Evolutionary conservation across 1,284 basidiomycete species (phyloP).

Genomic region (Athelia psychrophila): DNA sequence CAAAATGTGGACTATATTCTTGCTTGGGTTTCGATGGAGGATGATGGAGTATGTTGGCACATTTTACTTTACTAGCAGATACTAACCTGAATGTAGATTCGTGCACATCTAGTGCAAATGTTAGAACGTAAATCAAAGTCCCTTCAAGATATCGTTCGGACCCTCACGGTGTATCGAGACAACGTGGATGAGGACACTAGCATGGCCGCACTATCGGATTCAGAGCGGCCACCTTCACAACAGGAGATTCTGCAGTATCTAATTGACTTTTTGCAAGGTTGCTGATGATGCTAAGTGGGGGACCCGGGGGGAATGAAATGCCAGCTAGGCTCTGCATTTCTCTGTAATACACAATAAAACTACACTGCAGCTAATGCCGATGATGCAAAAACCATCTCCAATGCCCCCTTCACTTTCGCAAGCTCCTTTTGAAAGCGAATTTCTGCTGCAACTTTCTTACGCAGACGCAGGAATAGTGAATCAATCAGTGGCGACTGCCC

Average conservation of each 20-base stretch:
- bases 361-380: constrained; percentile 37
- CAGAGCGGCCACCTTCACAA: constrained; percentile 47
- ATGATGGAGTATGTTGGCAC: constrained; percentile 79
- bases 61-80: background rate
- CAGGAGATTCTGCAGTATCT: constrained; percentile 69
- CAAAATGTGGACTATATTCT: constrained; percentile 93
- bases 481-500: constrained; percentile 96
- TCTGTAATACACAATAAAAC: constrained; percentile 5
- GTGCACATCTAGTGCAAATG: constrained; percentile 71
- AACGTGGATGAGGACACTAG: constrained; percentile 59
- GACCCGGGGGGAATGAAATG: background rate
- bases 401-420: constrained; percentile 79
- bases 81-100: constrained; percentile 50
- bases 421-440: constrained; percentile 90
- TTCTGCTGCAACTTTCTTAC: constrained; percentile 83
- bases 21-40: constrained; percentile 97
- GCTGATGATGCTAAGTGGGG: constrained; percentile 10
- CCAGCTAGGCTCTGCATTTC: constrained; percentile 8
- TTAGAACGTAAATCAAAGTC: constrained; percentile 69
- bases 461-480: constrained; percentile 79
- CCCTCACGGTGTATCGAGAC: constrained; percentile 64
- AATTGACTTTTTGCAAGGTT: constrained; percentile 59
- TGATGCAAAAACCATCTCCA: constrained; percentile 89
- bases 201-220: constrained; percentile 19
- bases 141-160: constrained; percentile 62